Conservation (phyloP, 2,329 filamentous ascomycete genomes). For the Hymenoscyphus albidus region DNA sequence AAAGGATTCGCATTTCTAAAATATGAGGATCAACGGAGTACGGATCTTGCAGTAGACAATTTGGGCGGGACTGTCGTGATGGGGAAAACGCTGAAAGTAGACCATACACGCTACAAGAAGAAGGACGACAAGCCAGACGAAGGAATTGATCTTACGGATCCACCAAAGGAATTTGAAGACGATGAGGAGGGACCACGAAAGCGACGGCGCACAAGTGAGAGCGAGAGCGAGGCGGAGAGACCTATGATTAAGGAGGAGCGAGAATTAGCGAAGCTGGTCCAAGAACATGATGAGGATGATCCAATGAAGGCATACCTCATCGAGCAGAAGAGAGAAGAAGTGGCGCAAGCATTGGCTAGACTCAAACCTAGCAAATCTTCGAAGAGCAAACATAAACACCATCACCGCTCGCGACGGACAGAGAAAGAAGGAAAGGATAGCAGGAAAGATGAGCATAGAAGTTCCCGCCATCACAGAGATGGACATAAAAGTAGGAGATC, state of each 20-base stretch:
- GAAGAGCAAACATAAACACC: conserved; percentile 29
- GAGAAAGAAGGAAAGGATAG: conserved; percentile 10
- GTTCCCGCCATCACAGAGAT: conserved; percentile 18
- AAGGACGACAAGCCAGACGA: conserved; percentile 72
- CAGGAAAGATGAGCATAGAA: conserved; percentile 7
- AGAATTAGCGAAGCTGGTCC: conserved; percentile 71
- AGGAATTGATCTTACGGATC: conserved; percentile 48
- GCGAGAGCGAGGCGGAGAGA: conserved; percentile 44
- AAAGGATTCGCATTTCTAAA: conserved; percentile 95
- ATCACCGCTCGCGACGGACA: conserved; percentile 19
- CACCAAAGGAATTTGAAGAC: conserved; percentile 33
- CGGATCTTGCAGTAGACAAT: conserved; percentile 94
- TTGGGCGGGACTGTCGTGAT: conserved; percentile 80
- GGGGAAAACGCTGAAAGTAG: conserved; percentile 77
- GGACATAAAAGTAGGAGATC: conserved; percentile 20
- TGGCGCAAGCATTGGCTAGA: conserved; percentile 64
- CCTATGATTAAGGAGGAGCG: conserved; percentile 75
- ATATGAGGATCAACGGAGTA: conserved; percentile 96
- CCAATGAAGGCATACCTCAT: conserved; percentile 94
- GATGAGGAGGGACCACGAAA: conserved; percentile 44
- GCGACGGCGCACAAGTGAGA: conserved; percentile 34
- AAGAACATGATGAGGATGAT: conserved; percentile 88
- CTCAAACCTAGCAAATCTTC: conserved; percentile 37
- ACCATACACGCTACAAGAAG: conserved; percentile 88
- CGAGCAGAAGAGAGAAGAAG: conserved; percentile 85